phyloP scores from a whole-genome alignment of 306 rosid species.

The Glycyrrhiza uralensis region DNA sequence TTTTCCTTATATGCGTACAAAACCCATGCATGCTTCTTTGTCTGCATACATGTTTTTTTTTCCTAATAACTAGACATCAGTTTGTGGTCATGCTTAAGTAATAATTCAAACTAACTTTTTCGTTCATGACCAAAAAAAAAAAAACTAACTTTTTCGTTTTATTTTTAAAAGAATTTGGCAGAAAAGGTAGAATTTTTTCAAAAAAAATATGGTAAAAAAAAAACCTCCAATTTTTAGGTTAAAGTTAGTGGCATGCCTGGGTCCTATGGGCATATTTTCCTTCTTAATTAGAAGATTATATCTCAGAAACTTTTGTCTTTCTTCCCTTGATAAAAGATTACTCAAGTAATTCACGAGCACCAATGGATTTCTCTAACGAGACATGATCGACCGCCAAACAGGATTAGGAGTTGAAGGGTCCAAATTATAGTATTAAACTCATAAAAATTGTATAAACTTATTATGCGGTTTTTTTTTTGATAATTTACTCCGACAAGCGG shows the following conservation, averaged over 20 bases:
- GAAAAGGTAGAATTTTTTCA: not conserved
- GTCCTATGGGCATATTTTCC: too few relatives aligned
- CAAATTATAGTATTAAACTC: not conserved
- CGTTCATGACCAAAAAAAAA: too few relatives aligned
- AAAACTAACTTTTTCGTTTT: not conserved
- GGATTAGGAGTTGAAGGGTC: not conserved
- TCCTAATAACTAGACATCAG: constrained; percentile 8
- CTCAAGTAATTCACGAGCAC: not conserved
- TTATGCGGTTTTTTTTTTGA: too few relatives aligned
- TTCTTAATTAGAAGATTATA: not conserved
- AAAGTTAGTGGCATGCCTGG: not conserved
- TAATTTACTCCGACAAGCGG: too few relatives aligned
- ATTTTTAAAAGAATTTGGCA: not conserved
- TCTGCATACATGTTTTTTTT: too few relatives aligned
- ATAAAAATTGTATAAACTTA: not conserved
- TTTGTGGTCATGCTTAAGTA: constrained; percentile 11
- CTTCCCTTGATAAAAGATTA: not conserved
- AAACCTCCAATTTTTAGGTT: not conserved
- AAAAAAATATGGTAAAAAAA: not conserved
- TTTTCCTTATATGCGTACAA: not conserved
- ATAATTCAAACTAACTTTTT: not conserved
- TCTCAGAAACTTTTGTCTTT: not conserved
- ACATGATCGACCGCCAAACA: not conserved
- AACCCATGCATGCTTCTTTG: not conserved
- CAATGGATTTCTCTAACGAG: not conserved